phyloP scores from a whole-genome alignment of 1,139 yeast genomes.

The Kodamaea derodonti region DNA sequence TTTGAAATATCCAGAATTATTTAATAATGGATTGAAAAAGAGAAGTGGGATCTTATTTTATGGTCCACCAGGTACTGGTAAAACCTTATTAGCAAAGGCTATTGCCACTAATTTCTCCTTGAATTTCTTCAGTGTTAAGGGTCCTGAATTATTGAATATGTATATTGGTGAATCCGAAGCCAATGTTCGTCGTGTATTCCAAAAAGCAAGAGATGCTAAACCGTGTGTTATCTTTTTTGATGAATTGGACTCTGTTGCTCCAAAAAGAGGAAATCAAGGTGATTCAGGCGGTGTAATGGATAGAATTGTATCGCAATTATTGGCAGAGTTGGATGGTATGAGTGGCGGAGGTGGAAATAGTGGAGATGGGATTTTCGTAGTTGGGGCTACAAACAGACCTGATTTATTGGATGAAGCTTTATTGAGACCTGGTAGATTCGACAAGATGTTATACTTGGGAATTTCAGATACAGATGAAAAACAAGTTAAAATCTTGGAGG shows the following conservation, averaged over 20 bases:
- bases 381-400: conserved; percentile 96
- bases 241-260: conserved; percentile 96
- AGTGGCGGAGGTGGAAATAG: conserved; percentile 56
- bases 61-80: conserved; percentile 99
- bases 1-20: conserved; percentile 84
- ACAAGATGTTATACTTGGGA: conserved; percentile 89
- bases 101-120: conserved; percentile 92
- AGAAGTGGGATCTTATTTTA: conserved; percentile 91
- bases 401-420: conserved; percentile 92
- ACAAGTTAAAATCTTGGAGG: conserved; percentile 80
- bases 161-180: conserved; percentile 99
- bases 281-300: conserved; percentile 99
- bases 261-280: conserved; percentile 96
- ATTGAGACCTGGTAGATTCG: conserved; percentile 93
- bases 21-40: conserved; percentile 83
- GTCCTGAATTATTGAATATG: conserved; percentile 94
- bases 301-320: conserved; percentile 88
- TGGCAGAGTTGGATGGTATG: conserved; percentile 97
- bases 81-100: conserved; percentile 90
- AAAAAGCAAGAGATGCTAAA: conserved; percentile 89
- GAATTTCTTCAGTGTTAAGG: conserved; percentile 92
- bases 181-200: conserved; percentile 90
- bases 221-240: conserved; percentile 98
- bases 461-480: conserved; percentile 88
- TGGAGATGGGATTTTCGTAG: conserved; percentile 94